Percentiles rank a stretch among this genome's conserved stretches.
phyloP scores from a whole-genome alignment of 305 asterid species.

The Fraxinus sp. region DNA sequence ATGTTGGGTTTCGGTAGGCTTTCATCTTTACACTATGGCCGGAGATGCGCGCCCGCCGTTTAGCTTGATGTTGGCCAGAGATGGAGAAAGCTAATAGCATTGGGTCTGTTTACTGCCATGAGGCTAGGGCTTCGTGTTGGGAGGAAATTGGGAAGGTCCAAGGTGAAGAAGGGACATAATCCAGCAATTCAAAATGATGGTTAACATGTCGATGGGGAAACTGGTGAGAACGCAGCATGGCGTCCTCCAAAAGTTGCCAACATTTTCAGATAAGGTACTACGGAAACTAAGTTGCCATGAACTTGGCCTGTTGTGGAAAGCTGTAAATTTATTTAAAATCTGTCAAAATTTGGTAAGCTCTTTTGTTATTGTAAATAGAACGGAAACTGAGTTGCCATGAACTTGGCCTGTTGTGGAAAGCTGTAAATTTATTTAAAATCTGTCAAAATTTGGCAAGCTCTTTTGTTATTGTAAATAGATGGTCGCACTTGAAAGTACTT shows the following conservation, averaged over 20 bases:
- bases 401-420: background rate
- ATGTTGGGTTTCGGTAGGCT: no score
- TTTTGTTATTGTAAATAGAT: constrained; percentile 32
- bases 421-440: constrained; percentile 20
- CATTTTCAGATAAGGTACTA: constrained; percentile 54
- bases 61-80: no score
- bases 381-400: background rate
- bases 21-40: no score
- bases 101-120: constrained; percentile 76
- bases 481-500: background rate
- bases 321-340: constrained; percentile 20
- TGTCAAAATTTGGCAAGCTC: background rate
- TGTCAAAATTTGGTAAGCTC: background rate
- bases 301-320: background rate
- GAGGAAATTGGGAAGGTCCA: constrained; percentile 51
- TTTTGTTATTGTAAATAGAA: no score
- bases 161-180: constrained; percentile 30
- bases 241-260: constrained; percentile 70
- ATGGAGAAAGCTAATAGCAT: constrained; percentile 37
- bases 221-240: constrained; percentile 46
- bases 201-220: constrained; percentile 41
- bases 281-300: constrained; percentile 19
- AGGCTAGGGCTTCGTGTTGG: constrained; percentile 66
- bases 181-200: constrained; percentile 33
- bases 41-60: no score